Evolutionary conservation across 305 asterid species (phyloP), one percentile per base, ranked within the genome.

Genomic region (Fraxinus xanthoxyloides): DNA sequence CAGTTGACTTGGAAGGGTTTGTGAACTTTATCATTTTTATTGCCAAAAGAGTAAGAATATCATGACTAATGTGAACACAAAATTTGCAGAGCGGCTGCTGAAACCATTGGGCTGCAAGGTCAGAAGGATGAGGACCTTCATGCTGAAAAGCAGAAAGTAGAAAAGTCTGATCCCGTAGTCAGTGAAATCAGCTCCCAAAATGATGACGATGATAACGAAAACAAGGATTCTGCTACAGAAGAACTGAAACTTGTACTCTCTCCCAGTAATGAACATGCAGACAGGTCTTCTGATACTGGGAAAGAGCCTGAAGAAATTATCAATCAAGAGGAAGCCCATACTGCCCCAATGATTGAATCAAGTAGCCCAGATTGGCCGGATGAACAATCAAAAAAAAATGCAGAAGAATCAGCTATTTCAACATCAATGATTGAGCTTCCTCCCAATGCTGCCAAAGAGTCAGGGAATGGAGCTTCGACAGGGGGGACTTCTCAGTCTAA

Each of bases 81-180:
- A 46, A 80, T 86, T 83, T 88, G 91, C 96, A 97, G 99, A 74
- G 86, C 83, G 84, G 89, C 79, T 73, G 65, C 87, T 82, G 93
- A 83, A 84, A 73, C 84, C 83, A 82, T 61, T 75, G 92, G 86
- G 81, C 86, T 34, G 61, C 93, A 89, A 85, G 84, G 78, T 79
- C 76, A 70, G 78, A 86, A 88, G 81, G 82, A 85, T 30, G 87
- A 86, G 85, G 87, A 82, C 19, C 83, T 65, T 72, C 85, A 83
- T 81, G 87, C 82, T 80, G 90, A 78, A 84, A 89, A 83, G 80
- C 89, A 86, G 84, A 85, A 79, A 65, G 90, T 85, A 82, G 90
- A 86, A 80, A 82, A 87, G 80, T 76, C 89, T 84, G 82, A 84
- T 72, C 79, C 90, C 74, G 80, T 74, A 72, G 78, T 78, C 77